Evolutionary conservation across 352 stramenopile species (phyloP).

Genomic region (Pseudoperonospora humuli): DNA sequence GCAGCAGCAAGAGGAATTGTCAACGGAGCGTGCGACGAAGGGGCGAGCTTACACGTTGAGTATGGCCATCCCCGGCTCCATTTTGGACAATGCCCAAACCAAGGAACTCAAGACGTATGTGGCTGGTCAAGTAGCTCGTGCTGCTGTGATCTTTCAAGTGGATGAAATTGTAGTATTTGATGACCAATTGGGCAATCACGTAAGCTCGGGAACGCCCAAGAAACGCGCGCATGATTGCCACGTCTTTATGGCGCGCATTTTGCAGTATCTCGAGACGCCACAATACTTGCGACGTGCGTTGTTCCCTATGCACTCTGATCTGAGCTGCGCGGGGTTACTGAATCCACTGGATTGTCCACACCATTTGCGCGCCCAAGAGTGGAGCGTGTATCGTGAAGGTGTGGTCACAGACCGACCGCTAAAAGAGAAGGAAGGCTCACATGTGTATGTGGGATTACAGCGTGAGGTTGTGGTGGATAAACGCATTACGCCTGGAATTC

Average conservation of each 20-base stretch:
- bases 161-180: slow-evolving; percentile 99
- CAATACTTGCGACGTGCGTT: slow-evolving; percentile 96
- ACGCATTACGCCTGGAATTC: slow-evolving; percentile 86
- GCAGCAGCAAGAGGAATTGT: slow-evolving; percentile 20
- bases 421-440: slow-evolving; percentile 74
- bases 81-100: slow-evolving; percentile 96
- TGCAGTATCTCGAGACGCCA: slow-evolving; percentile 98
- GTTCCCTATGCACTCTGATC: slow-evolving; percentile 96
- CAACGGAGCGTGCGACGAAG: slow-evolving; percentile 36
- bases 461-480: slow-evolving; percentile 85
- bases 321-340: slow-evolving; percentile 95
- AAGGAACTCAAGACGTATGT: slow-evolving; percentile 95
- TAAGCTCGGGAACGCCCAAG: slow-evolving; percentile 44
- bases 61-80: slow-evolving; percentile 94
- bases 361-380: slow-evolving; percentile 92
- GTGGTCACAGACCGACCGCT: slow-evolving; percentile 84
- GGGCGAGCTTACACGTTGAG: slow-evolving; percentile 89
- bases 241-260: slow-evolving; percentile 82
- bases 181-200: slow-evolving; percentile 82
- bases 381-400: slow-evolving; percentile 88
- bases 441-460: slow-evolving; percentile 81
- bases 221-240: slow-evolving; percentile 62
- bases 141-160: slow-evolving; percentile 95
- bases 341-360: slow-evolving; percentile 95
- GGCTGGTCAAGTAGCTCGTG: slow-evolving; percentile 93